A percentile compares a stretch with the other conserved stretches of the same genome.
These are phyloP conservation scores for Scolecobasidium constrictum DNA, from an alignment of 2,329 filamentous ascomycete species.

Conservation along the genomic window DNA sequence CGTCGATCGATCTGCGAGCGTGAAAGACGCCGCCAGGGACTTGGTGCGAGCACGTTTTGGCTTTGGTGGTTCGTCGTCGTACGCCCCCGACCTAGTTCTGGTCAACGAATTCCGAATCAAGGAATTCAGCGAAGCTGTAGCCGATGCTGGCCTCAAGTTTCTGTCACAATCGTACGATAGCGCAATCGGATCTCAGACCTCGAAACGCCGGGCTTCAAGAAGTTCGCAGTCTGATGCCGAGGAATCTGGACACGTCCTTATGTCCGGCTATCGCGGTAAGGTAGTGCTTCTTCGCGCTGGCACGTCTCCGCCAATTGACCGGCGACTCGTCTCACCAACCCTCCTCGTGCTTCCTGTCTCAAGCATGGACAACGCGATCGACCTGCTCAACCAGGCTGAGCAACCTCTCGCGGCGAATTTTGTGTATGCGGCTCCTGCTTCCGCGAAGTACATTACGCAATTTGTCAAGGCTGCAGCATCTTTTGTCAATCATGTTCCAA, in stretches of 20 bases:
- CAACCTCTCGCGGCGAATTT: slow-evolving; percentile 36
- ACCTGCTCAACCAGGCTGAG: slow-evolving; percentile 28
- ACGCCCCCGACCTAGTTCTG: slow-evolving; percentile 50
- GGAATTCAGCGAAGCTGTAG: slow-evolving; percentile 40
- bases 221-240: not conserved
- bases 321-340: not conserved
- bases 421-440: slow-evolving; percentile 37
- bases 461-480: slow-evolving; percentile 40
- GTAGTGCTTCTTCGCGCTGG: not conserved
- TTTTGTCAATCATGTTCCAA: slow-evolving; percentile 48
- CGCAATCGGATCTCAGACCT: too few relatives aligned
- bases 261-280: not conserved
- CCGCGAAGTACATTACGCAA: slow-evolving; percentile 50
- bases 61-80: slow-evolving; percentile 46
- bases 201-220: not conserved
- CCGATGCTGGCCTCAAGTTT: slow-evolving; percentile 26
- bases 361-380: slow-evolving; percentile 45
- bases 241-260: not conserved
- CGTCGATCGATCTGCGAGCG: slow-evolving; percentile 49
- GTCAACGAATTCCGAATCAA: slow-evolving; percentile 54
- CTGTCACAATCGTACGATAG: slow-evolving; percentile 12
- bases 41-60: slow-evolving; percentile 44
- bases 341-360: slow-evolving; percentile 31
- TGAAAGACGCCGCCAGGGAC: slow-evolving; percentile 41
- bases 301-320: not conserved